Base-by-base conservation (phyloP, 441 rosid species). In the Brassica hybrid region DNA sequence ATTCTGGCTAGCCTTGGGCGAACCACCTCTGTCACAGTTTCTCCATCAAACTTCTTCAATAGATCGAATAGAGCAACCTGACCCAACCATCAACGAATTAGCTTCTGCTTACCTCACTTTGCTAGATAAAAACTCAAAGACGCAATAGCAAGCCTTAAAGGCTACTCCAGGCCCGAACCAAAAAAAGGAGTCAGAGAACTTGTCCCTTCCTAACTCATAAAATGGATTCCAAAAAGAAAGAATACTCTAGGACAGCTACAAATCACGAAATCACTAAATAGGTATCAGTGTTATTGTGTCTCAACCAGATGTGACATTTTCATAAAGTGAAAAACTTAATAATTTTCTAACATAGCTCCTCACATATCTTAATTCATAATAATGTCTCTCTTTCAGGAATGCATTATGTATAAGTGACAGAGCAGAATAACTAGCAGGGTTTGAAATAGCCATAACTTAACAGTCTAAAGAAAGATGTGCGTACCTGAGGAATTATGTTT, bases 31-130 rank as follows among this genome's bases (percentile, higher is more conserved):
- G 99, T 95, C 79, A 91, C 83, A 2, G 86, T 67, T 79, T 91
- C 96, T 74, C 99, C 98, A 82, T 93, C 99, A 83, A 88, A 93
- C 84, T 95, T 95, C 90, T 95, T 93, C 82, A 95, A 76, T 69
- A 91, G 85, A 79, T 91, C 93, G 59, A 91, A 91, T 58, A 93
- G 83, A 74, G 97, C 94, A 76, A 94, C 96, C 99, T 94, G 81
- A 65, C 52, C 6, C 21, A 74, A 63, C 41, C 45, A 64, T 74
- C 48, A 41, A 56, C 56, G 9, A 3, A 74, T 69, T 57, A 79
- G 65, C 59, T 38, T 67, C 66, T 18, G 38, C 52, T 61, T 12
- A 65, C 14, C 60, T 43, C 43, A 57, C 17, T 54, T 70, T 34
- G 16, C 58, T 23, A 64, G 13, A 32, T 69, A 60, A 13, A 17